phyloP scores from a whole-genome alignment of 306 rosid genomes.

The Carpinus fangiana region DNA sequence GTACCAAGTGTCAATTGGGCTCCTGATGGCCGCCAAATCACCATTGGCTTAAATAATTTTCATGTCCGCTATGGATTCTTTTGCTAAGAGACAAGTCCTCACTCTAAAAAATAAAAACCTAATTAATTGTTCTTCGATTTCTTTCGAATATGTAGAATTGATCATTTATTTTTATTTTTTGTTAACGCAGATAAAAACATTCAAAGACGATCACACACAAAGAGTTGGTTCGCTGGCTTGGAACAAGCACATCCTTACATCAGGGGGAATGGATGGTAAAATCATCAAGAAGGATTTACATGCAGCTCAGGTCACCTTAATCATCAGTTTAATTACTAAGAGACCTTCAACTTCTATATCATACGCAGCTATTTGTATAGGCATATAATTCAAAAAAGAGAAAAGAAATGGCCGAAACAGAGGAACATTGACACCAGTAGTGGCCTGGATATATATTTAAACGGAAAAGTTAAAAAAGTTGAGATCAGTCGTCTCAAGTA shows the following conservation, averaged over 20 bases:
- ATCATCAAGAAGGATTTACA: conserved; percentile 37
- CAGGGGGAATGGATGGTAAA: conserved; percentile 81
- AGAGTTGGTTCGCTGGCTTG: conserved; percentile 75
- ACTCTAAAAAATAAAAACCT: too few relatives aligned
- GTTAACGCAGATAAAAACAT: conserved; percentile 52
- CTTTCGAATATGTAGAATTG: not conserved
- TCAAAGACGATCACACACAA: conserved; percentile 59
- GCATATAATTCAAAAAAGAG: not conserved
- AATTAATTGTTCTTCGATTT: too few relatives aligned
- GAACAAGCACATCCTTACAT: conserved; percentile 73
- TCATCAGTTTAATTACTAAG: not conserved
- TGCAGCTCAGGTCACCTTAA: conserved; percentile 20
- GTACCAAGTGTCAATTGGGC: too few relatives aligned
- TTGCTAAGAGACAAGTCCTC: too few relatives aligned
- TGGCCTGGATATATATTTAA: not conserved
- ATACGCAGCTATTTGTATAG: not conserved
- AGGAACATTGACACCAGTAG: not conserved
- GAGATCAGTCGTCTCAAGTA: not conserved
- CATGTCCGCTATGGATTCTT: too few relatives aligned
- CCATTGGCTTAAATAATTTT: too few relatives aligned
- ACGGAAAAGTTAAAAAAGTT: not conserved
- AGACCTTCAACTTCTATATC: not conserved
- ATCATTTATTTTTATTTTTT: conserved; percentile 12
- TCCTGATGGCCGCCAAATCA: too few relatives aligned
- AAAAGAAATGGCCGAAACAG: not conserved